Conservation (phyloP, 352 stramenopile species). For the Phytophthora boehmeriae region DNA sequence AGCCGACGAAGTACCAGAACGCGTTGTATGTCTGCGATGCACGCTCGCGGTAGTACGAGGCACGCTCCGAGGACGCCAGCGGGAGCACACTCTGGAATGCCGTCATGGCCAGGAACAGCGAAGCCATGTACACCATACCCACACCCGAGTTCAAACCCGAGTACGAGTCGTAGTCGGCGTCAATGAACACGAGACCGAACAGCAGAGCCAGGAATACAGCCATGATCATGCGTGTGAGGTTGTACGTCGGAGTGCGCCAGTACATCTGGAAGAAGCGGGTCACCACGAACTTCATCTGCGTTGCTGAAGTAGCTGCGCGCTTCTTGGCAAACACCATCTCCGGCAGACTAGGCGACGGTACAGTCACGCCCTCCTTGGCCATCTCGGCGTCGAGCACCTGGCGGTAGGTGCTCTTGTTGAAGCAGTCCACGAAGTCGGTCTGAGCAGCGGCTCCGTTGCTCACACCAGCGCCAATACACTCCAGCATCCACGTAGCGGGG, state of each 20-base stretch:
- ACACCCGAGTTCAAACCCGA: constrained; percentile 43
- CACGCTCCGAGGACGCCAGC: constrained; percentile 71
- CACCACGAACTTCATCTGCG: constrained; percentile 30
- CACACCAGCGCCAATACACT: constrained; percentile 45
- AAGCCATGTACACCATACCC: constrained; percentile 75
- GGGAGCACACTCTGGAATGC: constrained; percentile 70
- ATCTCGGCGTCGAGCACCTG: constrained; percentile 8
- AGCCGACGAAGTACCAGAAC: constrained; percentile 52
- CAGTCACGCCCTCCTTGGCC: constrained; percentile 22
- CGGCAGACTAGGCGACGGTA: constrained; percentile 15
- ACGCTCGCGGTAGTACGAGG: constrained; percentile 87
- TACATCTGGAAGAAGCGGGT: constrained; percentile 60
- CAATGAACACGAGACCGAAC: constrained; percentile 65
- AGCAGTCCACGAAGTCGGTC: constrained; percentile 23
- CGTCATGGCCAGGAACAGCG: constrained; percentile 74
- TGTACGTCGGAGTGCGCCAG: constrained; percentile 82
- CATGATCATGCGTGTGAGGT: constrained; percentile 62
- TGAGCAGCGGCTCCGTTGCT: constrained; percentile 13
- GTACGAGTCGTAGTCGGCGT: constrained; percentile 38
- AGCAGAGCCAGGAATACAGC: constrained; percentile 64
- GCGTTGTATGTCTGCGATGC: constrained; percentile 77
- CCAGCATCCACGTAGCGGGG: constrained; percentile 21
- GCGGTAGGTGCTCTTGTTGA: constrained; percentile 21
- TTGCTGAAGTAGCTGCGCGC: constrained; percentile 19
- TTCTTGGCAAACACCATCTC: constrained; percentile 26